Conservation (phyloP, 2,329 filamentous ascomycete species). For the Ophiostoma quercus region DNA sequence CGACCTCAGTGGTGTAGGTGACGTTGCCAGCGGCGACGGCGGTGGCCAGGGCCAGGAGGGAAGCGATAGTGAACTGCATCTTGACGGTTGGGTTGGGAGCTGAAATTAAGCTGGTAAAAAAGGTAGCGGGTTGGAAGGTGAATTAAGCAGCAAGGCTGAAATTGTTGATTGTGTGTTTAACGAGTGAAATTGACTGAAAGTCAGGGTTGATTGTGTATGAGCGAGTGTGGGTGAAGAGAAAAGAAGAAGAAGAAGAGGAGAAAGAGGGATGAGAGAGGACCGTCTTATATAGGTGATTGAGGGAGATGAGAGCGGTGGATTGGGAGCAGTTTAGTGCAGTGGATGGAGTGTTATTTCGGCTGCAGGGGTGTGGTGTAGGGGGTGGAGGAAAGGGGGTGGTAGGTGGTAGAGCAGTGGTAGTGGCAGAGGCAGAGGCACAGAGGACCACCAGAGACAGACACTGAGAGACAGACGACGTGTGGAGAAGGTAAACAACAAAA, state of each 20-base stretch:
- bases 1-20: conserved; percentile 59
- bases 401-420: not conserved
- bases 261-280: conserved; percentile 26
- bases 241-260: conserved; percentile 37
- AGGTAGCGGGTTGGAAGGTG: conserved; percentile 15
- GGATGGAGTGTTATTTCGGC: conserved; percentile 11
- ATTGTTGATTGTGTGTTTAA: conserved; percentile 38
- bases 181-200: conserved; percentile 57
- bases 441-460: not conserved
- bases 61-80: conserved; percentile 59
- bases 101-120: conserved; percentile 23
- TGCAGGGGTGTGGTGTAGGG: conserved; percentile 12
- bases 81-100: conserved; percentile 47
- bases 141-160: conserved; percentile 32
- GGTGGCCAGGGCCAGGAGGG: conserved; percentile 48
- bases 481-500: conserved; percentile 13
- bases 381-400: not conserved
- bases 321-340: not conserved
- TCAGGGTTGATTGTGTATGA: conserved; percentile 43
- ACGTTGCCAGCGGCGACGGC: conserved; percentile 43
- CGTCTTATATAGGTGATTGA: conserved; percentile 28
- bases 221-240: conserved; percentile 48
- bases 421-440: not conserved
- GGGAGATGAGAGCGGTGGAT: not conserved
- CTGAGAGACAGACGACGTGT: not conserved